phyloP scores from a whole-genome alignment of 2,329 filamentous ascomycete genomes.

The Colletotrichum spinosum region DNA sequence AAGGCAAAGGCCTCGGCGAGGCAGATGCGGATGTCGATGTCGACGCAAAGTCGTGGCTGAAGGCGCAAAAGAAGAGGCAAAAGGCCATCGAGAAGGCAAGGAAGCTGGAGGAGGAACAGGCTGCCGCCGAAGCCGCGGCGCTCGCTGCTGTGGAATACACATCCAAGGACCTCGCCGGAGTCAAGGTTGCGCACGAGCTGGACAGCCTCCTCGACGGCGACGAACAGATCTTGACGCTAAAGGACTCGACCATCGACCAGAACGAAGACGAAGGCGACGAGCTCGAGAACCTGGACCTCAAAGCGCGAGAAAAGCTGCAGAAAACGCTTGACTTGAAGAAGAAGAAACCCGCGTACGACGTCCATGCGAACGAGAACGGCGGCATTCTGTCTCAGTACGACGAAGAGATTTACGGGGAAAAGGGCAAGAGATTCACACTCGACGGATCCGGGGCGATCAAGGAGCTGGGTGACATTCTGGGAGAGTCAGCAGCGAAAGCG shows the following conservation, averaged over 20 bases:
- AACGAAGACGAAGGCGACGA: conserved; percentile 92
- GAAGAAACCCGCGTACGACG: conserved; percentile 89
- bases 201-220: conserved; percentile 83
- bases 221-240: conserved; percentile 93
- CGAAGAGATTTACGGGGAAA: conserved; percentile 93
- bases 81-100: conserved; percentile 87
- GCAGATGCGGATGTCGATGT: conserved; percentile 72
- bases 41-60: conserved; percentile 88
- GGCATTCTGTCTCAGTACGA: conserved; percentile 91
- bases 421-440: conserved; percentile 87
- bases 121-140: conserved; percentile 76
- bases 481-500: conserved; percentile 62
- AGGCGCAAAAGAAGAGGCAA: conserved; percentile 91
- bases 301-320: conserved; percentile 77
- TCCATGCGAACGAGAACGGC: conserved; percentile 74
- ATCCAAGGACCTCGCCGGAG: conserved; percentile 85
- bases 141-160: conserved; percentile 79
- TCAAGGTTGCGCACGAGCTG: conserved; percentile 91
- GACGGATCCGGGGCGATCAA: conserved; percentile 79
- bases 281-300: conserved; percentile 80
- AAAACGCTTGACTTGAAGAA: conserved; percentile 90
- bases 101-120: conserved; percentile 79
- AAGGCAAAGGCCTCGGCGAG: conserved; percentile 88
- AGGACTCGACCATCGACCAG: conserved; percentile 87
- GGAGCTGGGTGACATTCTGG: conserved; percentile 69